Evolutionary conservation across 345 rosid species (phyloP).

Genomic region (Citrus medica): DNA sequence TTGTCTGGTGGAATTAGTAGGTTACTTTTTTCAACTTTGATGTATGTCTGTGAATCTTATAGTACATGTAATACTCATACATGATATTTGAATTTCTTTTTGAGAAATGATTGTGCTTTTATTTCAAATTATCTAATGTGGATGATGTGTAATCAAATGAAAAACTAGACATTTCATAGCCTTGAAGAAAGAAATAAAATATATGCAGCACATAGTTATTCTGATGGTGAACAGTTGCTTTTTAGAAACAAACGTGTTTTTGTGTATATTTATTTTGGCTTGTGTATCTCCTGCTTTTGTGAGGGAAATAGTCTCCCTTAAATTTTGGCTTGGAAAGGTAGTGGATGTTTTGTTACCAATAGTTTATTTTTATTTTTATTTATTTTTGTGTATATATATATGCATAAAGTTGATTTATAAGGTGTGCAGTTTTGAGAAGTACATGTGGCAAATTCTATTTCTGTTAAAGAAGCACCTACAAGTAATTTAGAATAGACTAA

Average conservation of each 20-base stretch:
- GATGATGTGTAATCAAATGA: neutral
- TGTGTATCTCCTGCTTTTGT: neutral
- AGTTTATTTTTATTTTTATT: neutral
- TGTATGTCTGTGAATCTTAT: conserved; percentile 19
- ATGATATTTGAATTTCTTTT: conserved; percentile 1
- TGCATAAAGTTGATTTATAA: neutral
- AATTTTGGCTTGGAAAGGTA: neutral
- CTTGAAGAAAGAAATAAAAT: neutral
- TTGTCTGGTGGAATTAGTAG: conserved; percentile 2
- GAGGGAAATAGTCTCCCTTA: neutral
- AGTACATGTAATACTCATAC: conserved; percentile 30
- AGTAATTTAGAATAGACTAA: neutral
- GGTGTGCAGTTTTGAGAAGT: neutral
- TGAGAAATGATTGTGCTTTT: conserved; percentile 3
- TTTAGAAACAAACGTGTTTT: neutral
- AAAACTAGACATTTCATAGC: neutral
- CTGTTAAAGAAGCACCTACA: neutral
- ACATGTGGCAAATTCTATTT: neutral
- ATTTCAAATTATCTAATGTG: neutral
- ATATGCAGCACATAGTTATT: neutral
- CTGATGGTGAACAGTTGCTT: neutral
- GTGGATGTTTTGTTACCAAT: neutral
- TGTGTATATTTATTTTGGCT: neutral
- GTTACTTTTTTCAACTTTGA: neutral
- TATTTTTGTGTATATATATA: neutral